Conservation (phyloP, 1,284 basidiomycete genomes). For the Tausonia pullulans region DNA sequence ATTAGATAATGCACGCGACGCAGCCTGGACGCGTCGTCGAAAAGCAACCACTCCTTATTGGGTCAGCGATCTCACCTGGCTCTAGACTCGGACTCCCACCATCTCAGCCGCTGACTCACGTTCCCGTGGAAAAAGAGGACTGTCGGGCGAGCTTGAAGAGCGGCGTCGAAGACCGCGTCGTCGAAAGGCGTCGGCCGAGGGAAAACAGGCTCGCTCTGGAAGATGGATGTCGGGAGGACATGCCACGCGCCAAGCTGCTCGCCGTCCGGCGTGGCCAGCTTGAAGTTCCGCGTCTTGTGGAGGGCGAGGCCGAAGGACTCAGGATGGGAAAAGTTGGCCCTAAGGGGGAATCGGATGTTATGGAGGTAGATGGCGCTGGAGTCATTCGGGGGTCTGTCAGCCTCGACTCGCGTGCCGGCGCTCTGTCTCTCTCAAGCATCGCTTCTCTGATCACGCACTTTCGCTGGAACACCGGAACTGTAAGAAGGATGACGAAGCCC, state of each 20-base stretch:
- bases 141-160: constrained; percentile 54
- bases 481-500: constrained; percentile 44
- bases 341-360: constrained; percentile 51
- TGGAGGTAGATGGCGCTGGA: constrained; percentile 54
- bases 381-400: too few species aligned
- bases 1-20: constrained; percentile 23
- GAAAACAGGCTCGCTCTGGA: constrained; percentile 16
- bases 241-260: constrained; percentile 81
- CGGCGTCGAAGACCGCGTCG: constrained; percentile 32
- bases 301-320: constrained; percentile 71
- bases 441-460: constrained; percentile 44
- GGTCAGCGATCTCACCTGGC: too few species aligned
- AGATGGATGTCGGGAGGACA: constrained; percentile 44
- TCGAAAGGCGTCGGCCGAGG: constrained; percentile 21
- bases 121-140: constrained; percentile 87
- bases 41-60: neutral
- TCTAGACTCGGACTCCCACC: too few species aligned
- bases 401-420: neutral
- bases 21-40: constrained; percentile 21
- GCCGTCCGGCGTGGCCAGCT: constrained; percentile 61
- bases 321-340: constrained; percentile 52
- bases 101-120: constrained; percentile 26
- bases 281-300: constrained; percentile 63
- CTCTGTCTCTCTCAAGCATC: neutral
- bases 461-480: constrained; percentile 54